Conservation (phyloP, 1,284 basidiomycete genomes). For the Cryptococcus jaspeensis region DNA sequence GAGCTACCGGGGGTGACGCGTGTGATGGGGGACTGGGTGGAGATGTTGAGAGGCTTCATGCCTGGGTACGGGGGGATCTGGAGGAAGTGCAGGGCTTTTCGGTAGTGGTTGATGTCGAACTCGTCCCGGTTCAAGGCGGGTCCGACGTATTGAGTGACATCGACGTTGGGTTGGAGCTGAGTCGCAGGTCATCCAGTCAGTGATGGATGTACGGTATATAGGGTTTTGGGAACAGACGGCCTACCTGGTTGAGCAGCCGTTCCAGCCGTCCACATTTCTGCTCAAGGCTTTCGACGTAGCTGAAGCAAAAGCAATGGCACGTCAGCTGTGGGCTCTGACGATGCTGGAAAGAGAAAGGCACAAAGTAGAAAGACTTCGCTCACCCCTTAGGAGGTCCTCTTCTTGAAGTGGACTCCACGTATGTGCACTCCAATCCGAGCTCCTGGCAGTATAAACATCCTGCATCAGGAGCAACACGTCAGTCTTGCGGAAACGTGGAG, state of each 20-base stretch:
- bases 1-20: no score
- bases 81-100: constrained; percentile 29
- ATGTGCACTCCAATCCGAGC: constrained; percentile 71
- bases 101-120: constrained; percentile 58
- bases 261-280: constrained; percentile 70
- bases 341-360: no score
- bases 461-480: no score
- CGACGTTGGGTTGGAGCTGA: constrained; percentile 66
- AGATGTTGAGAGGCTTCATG: constrained; percentile 32
- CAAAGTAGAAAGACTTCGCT: no score
- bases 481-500: no score
- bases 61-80: constrained; percentile 42
- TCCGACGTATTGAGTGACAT: constrained; percentile 67
- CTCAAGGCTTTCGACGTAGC: constrained; percentile 71
- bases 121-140: constrained; percentile 67
- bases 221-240: no score
- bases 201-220: no score
- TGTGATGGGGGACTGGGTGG: neutral
- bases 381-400: constrained; percentile 81
- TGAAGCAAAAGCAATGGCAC: no score
- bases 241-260: constrained; percentile 61
- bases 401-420: constrained; percentile 71
- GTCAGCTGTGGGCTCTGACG: no score
- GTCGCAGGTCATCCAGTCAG: no score
- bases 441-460: constrained; percentile 77